These are phyloP conservation scores for Kwoniella sp. DNA, from an alignment of 768 basidiomycete genomes.

Conservation along the genomic window DNA sequence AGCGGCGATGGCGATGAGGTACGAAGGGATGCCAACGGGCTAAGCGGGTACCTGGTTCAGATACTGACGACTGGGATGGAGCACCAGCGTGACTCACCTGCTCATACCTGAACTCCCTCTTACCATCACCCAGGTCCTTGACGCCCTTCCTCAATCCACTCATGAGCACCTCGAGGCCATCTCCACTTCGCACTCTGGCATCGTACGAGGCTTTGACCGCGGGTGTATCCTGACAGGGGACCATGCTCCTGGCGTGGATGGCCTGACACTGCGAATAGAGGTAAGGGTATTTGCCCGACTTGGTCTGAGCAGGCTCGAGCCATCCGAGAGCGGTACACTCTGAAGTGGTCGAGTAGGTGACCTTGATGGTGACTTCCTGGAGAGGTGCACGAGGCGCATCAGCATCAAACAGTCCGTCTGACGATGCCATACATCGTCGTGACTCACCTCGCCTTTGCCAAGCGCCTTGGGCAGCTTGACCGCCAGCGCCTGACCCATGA, in stretches of 20 bases:
- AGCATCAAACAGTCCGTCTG: neutral
- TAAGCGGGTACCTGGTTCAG: no score
- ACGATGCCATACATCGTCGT: no score
- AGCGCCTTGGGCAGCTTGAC: conserved; percentile 57
- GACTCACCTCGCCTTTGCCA: conserved; percentile 32
- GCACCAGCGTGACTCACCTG: conserved; percentile 61
- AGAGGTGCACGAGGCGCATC: conserved; percentile 40
- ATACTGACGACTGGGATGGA: no score
- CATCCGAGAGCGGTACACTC: conserved; percentile 77
- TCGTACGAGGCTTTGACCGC: conserved; percentile 87
- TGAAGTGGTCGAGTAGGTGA: conserved; percentile 69
- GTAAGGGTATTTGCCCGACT: conserved; percentile 77
- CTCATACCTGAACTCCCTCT: conserved; percentile 69
- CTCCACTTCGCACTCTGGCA: conserved; percentile 69
- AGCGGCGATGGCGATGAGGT: conserved; percentile 84
- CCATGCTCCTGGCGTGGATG: conserved; percentile 75
- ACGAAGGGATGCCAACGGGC: conserved; percentile 81
- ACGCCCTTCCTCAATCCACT: conserved; percentile 68
- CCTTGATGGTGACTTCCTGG: conserved; percentile 53
- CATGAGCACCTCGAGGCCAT: conserved; percentile 79
- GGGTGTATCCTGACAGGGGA: conserved; percentile 83
- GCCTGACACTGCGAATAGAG: conserved; percentile 92
- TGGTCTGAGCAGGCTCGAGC: conserved; percentile 80
- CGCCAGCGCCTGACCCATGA: conserved; percentile 73
- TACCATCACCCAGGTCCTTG: conserved; percentile 77